Base-by-base conservation (phyloP, 2,329 filamentous ascomycete species). In the Xylaria sp. region DNA sequence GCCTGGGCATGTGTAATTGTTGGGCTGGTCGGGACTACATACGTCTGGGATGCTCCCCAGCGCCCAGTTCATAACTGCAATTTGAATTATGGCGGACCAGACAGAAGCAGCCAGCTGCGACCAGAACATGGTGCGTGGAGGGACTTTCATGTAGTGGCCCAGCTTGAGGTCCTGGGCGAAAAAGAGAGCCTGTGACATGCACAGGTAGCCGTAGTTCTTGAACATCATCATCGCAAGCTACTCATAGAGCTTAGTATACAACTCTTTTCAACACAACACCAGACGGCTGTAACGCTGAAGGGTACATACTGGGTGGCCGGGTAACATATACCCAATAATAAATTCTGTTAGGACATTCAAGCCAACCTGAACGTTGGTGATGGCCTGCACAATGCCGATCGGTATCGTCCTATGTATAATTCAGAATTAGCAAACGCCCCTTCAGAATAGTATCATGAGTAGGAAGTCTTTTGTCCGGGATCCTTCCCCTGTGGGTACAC, bases 151-250 rank as follows among this genome's bases (percentile, higher is more conserved):
- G 73, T 89, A 89, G 67, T 89, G 86, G 18, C 82, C 86, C 2
- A 87, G 77, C 68, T 88, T 88, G 63, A 88, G 76, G 61, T 88
- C 86, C 67, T 86, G 82, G 4, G 78, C 76, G 68, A 88, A 88
- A 68, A 82, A 85, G 45, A 88, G 74, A 0, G 83, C 86, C 68
- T 88, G 84, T 16, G 77, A 77, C 83, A 88, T 87, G 71, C 78
- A 84, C 51, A 89, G 82, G 67, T 88, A 89, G 46, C 86, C 85
- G 63, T 87, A 90, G 57, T 86, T 88, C 72, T 90, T 90, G 76
- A 90, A 90, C 74, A 90, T 80, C 87, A 91, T 91, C 80, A 90
- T 86, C 44, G 86, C 86, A 34, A 34, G 11, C 29, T 34, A 34
- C 29, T 4, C 29, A 34, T 13, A 34, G 16, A 7, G 16, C 8